These are phyloP conservation scores for Eucalyptus microcorys DNA, from an alignment of 345 rosid species.

Conservation along the genomic window DNA sequence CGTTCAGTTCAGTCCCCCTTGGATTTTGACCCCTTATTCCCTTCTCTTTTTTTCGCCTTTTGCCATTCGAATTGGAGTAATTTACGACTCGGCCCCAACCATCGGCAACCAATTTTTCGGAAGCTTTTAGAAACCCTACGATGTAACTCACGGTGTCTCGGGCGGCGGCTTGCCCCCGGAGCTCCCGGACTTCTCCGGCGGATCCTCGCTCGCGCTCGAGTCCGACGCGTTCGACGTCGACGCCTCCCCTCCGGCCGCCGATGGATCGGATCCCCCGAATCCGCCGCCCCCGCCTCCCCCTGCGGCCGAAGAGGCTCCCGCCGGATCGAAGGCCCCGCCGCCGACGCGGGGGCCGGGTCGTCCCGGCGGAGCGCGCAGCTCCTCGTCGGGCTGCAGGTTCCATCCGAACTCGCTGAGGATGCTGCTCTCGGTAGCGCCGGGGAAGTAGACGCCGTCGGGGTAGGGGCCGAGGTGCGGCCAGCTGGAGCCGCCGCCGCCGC, in stretches of 20 bases:
- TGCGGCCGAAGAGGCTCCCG: not conserved
- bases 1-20: not conserved
- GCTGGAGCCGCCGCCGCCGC: not conserved
- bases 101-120: not conserved
- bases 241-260: not conserved
- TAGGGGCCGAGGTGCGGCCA: constrained; percentile 25
- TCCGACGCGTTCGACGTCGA: constrained; percentile 48
- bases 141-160: constrained; percentile 73
- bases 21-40: not conserved
- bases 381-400: constrained; percentile 16
- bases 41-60: not conserved
- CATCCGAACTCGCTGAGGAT: constrained; percentile 61
- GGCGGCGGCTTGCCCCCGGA: constrained; percentile 31
- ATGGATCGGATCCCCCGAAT: constrained; percentile 9
- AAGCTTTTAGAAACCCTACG: not conserved
- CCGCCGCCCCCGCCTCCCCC: not conserved
- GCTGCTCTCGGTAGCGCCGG: constrained; percentile 20
- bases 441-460: constrained; percentile 32
- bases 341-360: not conserved
- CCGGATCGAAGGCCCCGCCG: not conserved
- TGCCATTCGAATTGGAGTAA: not conserved
- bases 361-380: not conserved
- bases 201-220: constrained; percentile 60
- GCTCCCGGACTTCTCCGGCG: constrained; percentile 53
- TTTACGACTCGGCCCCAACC: not conserved